Percentiles rank a stretch among this genome's conserved stretches.
These are phyloP conservation scores for Coelastrella sp. DNA, from an alignment of 139 green algal genomes.

Conservation along the genomic window DNA sequence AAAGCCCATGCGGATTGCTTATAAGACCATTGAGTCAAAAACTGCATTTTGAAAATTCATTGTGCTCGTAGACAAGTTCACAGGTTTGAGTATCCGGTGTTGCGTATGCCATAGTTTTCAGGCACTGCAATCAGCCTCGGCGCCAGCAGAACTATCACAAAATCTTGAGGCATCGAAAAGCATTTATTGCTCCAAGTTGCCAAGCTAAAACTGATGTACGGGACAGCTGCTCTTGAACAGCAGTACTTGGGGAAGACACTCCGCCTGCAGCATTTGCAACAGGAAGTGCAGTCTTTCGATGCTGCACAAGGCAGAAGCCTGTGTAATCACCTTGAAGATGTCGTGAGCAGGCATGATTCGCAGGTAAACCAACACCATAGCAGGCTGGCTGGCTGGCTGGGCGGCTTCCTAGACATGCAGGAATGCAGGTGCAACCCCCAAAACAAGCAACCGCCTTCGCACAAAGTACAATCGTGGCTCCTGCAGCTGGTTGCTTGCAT, in stretches of 20 bases:
- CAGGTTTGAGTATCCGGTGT: not conserved
- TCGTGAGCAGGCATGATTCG: too few species aligned
- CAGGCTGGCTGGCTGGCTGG: not conserved
- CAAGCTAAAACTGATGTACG: slow-evolving; percentile 30
- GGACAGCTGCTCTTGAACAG: slow-evolving; percentile 12
- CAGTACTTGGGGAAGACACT: not conserved
- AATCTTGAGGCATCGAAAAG: slow-evolving; percentile 9
- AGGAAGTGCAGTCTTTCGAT: not conserved
- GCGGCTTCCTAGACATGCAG: not conserved
- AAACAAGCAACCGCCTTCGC: not conserved
- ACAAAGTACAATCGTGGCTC: not conserved
- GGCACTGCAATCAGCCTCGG: not conserved
- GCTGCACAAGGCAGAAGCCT: not conserved
- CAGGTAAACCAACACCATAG: too few species aligned
- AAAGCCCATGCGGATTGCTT: too few species aligned
- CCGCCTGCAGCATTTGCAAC: slow-evolving; percentile 1
- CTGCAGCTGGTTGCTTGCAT: not conserved
- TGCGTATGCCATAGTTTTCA: slow-evolving; percentile 9
- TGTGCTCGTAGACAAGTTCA: too few species aligned
- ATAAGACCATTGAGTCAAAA: too few species aligned
- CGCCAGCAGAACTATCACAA: not conserved
- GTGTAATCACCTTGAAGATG: not conserved
- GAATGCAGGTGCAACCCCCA: not conserved
- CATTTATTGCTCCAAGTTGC: not conserved
- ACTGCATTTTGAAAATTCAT: too few species aligned